Evolutionary conservation across 768 basidiomycete genomes (phyloP), one percentile per base, ranked within the genome.

Genomic region (Pleurotus sapidus): DNA sequence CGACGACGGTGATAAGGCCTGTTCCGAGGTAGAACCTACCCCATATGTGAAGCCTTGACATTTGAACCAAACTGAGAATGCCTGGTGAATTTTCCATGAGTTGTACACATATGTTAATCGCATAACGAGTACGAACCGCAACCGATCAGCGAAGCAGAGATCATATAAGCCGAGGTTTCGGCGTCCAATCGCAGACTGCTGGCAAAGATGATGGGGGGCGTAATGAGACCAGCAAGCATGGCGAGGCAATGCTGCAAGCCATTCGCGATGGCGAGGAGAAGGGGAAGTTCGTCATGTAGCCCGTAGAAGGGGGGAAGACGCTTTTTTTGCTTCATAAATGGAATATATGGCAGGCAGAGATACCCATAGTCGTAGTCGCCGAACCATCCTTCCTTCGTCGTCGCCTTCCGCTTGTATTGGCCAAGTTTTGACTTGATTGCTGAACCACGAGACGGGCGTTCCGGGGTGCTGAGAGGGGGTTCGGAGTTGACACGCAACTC

Each of bases 141-240:
- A n/a, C 86, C 83, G 63, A 92, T 92, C 50, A 93, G 75, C 1
- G 86, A 87, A 0, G 91, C 84, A 6, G 89, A 91, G 61, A 93
- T 83, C 86, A 93, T 83, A 65, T 93, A 94, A 0, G 87, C 74
- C 9, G 86, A 86, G 1, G 79, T 84, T 24, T 70, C 70, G 2
- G 77, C 64, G 49, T 88, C 84, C 17, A 92, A 71, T 57, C 72
- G 83, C 38, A 93, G 70, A 3, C 83, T 68, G 51, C 79, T 82
- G 1, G 88, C 83, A 62, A 93, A 86, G 58, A 91, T 88, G 63
- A 92, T 92, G 0, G 92, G 91, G 0, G 91, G 92, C 0, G 89
- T 89, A 63, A 93, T 91, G 43, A 91, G 74, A 2, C 89, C 90
- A 1, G 88, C 89, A 14, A 91, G 78, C 91, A 93, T 93, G 2